Percentiles rank a stretch among this genome's conserved stretches.
These are phyloP conservation scores for Nothophytophthora sp. DNA, from an alignment of 352 stramenopile genomes.

Conservation along the genomic window DNA sequence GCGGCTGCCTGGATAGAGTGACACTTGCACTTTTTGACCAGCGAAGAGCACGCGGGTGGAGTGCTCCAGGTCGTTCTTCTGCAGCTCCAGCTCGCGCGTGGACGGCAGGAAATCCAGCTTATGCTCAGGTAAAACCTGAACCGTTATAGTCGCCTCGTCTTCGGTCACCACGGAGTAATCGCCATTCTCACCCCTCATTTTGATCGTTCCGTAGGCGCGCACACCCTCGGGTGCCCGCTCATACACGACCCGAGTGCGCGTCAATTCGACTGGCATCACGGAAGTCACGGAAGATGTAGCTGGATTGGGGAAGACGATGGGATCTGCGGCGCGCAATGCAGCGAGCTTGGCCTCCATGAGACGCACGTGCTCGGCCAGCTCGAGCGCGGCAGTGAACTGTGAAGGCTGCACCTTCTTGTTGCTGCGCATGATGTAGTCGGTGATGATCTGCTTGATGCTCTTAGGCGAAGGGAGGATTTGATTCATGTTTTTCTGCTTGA, in stretches of 20 bases:
- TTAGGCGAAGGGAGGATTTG: conserved; percentile 51
- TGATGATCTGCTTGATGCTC: conserved; percentile 60
- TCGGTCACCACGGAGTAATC: conserved; percentile 59
- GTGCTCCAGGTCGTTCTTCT: conserved; percentile 46
- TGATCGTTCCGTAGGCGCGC: conserved; percentile 61
- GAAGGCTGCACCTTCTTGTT: conserved; percentile 72
- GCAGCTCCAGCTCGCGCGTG: conserved; percentile 49
- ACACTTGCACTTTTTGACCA: conserved; percentile 71
- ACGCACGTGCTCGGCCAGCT: conserved; percentile 29
- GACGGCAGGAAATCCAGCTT: conserved; percentile 66
- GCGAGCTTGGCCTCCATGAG: conserved; percentile 37
- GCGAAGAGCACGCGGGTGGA: conserved; percentile 52
- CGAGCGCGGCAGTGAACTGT: conserved; percentile 21
- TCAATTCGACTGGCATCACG: not conserved
- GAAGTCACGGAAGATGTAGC: not conserved
- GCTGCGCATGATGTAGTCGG: conserved; percentile 61
- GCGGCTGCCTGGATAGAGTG: conserved; percentile 66
- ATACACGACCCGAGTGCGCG: conserved; percentile 51
- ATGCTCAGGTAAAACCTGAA: conserved; percentile 46
- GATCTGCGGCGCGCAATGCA: conserved; percentile 26
- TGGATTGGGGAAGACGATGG: too few species aligned
- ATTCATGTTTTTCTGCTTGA: conserved; percentile 54
- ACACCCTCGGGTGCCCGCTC: conserved; percentile 36
- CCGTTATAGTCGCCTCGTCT: conserved; percentile 59
- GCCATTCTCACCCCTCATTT: conserved; percentile 37